Base-by-base conservation (phyloP, 2,329 filamentous ascomycete species). In the Camptophora hylomeconis region DNA sequence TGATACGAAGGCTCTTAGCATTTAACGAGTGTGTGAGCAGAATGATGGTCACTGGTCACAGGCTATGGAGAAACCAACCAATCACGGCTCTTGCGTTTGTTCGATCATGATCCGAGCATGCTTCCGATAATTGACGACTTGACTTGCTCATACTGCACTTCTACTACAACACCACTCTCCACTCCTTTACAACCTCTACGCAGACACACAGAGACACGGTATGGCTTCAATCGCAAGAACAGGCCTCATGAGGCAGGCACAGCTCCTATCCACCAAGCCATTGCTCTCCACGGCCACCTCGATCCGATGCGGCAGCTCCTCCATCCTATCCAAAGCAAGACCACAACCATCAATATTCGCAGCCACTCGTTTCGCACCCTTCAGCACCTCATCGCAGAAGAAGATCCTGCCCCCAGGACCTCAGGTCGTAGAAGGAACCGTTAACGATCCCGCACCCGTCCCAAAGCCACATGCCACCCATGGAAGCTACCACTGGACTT, bases 401-500 rank as follows among this genome's bases (percentile, higher is more conserved):
- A 67, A 69, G 51, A 77, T 87, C 50, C 69, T 98, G 33, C 83
- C 87, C 36, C 76, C 84, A 32, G 71, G 80, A 42, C 84, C 86
- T 49, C 89, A 87, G 66, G 60, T 65, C 33, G 69, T 92, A 44
- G 52, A 80, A 37, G 84, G 83, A 37, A 39, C 49, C 79, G 83
- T 86, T 52, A 98, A 98, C 61, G 86, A 95, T 50, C 72, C 89
- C 32, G 80, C 72, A 17, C 72, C 72, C 20, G 58, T 93, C 14
- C 86, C 84, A 24, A 53, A 70, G 13, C 60, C 81, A 30, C 72
- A 69, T 45, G 75, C 87, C 22, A 65, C 74, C 32, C 82, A 98
- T 62, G 89, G 89, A 47, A 92, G 80, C 58, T 98, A 95, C 67
- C 89, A 98, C 71, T 98, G 89, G 89, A 81, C 80, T 36, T 93